Evolutionary conservation across 176 grass and related monocot species (phyloP), one percentile per base, ranked within the genome.

Genomic region (Metroxylon sagu): DNA sequence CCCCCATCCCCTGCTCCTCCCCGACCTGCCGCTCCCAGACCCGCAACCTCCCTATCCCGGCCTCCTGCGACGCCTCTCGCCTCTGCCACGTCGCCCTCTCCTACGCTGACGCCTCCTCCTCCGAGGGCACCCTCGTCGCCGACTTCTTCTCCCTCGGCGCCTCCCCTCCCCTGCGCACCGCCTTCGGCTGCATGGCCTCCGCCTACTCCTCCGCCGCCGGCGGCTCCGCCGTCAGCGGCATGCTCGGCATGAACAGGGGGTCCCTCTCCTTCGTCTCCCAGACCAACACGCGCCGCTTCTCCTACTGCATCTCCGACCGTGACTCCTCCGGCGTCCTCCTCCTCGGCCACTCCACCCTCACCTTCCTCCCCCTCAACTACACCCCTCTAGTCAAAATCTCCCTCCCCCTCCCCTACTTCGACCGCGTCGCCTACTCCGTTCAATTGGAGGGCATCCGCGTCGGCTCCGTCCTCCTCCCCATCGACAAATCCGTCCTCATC

Each of bases 221-320:
- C 65, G 77, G 55, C 29, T 53, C 70, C 14, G 61, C 78, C 0
- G 80, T 69, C 4, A 68, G 81, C 8, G 92, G 92, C 8, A 71
- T 91, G 68, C 84, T 97, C 27, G 92, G 92, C 64, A 97, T 97
- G 92, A 91, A 97, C 76, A 50, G 84, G 14, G 92, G 92, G 3
- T 31, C 78, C 6, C 92, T 97, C 54, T 97, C 92, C 16, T 97
- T 97, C 61, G 84, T 97, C 17, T 75, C 84, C 16, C 92, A 97
- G 75, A 78, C 81, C 16, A 71, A 50, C 30, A 91, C 92, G 4
- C 87, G 83, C 0, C 80, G 87, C 53, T 97, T 97, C 92, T 91
- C 92, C 1, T 97, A 97, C 71, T 97, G 92, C 80, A 97, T 97
- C 77, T 97, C 92, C 59, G 87, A 97, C 69, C 87, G 75, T 4